Conservation (phyloP, 257 asterid species). For the Misopates orontium region DNA sequence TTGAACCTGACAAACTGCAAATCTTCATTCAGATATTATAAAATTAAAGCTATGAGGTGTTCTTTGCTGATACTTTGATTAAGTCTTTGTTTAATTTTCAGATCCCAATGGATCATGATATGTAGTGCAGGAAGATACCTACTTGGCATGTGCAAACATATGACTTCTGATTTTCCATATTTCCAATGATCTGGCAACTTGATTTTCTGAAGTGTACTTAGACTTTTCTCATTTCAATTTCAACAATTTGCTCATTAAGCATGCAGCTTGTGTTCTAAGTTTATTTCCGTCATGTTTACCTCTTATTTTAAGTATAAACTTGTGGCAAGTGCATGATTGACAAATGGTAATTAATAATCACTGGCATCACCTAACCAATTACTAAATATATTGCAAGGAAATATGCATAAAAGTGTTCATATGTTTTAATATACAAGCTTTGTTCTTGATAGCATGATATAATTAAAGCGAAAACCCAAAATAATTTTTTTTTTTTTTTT, state of each 20-base stretch:
- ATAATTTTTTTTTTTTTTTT: too few relatives aligned
- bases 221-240: slow-evolving; percentile 27
- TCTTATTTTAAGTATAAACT: not conserved
- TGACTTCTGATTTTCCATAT: slow-evolving; percentile 30
- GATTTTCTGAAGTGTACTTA: slow-evolving; percentile 22
- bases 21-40: slow-evolving; percentile 23
- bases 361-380: not conserved
- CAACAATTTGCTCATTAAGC: slow-evolving; percentile 19
- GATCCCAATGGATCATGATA: slow-evolving; percentile 51
- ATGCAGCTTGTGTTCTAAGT: slow-evolving; percentile 31
- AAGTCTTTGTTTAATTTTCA: slow-evolving; percentile 16
- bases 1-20: slow-evolving; percentile 33
- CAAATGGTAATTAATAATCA: not conserved
- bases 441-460: too few relatives aligned
- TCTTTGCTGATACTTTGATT: not conserved
- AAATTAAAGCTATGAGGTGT: slow-evolving; percentile 28
- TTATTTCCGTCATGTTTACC: slow-evolving; percentile 4
- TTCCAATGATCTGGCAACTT: slow-evolving; percentile 36
- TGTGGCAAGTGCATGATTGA: not conserved
- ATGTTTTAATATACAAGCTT: too few relatives aligned
- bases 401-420: too few relatives aligned
- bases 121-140: slow-evolving; percentile 31
- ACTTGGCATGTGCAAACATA: slow-evolving; percentile 37
- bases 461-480: too few relatives aligned
- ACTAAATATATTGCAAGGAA: too few relatives aligned